Percentiles rank a stretch among this genome's conserved stretches.
phyloP scores from a whole-genome alignment of 306 rosid species.

The Dryas octopetala region DNA sequence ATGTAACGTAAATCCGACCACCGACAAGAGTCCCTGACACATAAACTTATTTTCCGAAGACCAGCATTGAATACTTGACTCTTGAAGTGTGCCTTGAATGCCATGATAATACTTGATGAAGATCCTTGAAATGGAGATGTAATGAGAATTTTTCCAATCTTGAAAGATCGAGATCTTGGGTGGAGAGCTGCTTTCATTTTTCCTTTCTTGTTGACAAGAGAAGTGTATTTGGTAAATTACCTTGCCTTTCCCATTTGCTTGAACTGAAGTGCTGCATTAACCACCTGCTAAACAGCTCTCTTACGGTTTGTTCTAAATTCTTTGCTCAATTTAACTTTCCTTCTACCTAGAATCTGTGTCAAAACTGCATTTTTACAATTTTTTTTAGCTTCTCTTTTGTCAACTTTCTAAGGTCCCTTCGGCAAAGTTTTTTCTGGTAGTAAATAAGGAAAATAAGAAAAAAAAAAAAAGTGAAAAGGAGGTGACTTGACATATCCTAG shows the following conservation, averaged over 20 bases:
- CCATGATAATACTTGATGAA: background rate
- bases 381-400: background rate
- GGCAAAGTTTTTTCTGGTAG: background rate
- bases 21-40: background rate
- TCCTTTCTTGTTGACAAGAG: background rate
- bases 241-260: slow-evolving; percentile 5
- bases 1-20: slow-evolving; percentile 29
- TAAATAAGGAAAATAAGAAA: no score
- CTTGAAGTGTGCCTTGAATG: slow-evolving; percentile 2
- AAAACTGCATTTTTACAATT: background rate
- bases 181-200: background rate
- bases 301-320: background rate
- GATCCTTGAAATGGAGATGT: slow-evolving; percentile 17
- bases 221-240: background rate
- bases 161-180: background rate
- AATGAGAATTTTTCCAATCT: slow-evolving; percentile 3
- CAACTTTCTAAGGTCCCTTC: background rate
- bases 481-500: no score
- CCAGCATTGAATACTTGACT: background rate
- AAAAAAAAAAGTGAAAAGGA: no score
- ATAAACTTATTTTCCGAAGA: slow-evolving; percentile 7
- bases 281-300: slow-evolving; percentile 1
- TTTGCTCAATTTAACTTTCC: background rate
- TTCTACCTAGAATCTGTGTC: background rate
- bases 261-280: background rate